Evolutionary conservation across 1,284 basidiomycete genomes (phyloP).

Genomic region (Boletus hoseneyae): DNA sequence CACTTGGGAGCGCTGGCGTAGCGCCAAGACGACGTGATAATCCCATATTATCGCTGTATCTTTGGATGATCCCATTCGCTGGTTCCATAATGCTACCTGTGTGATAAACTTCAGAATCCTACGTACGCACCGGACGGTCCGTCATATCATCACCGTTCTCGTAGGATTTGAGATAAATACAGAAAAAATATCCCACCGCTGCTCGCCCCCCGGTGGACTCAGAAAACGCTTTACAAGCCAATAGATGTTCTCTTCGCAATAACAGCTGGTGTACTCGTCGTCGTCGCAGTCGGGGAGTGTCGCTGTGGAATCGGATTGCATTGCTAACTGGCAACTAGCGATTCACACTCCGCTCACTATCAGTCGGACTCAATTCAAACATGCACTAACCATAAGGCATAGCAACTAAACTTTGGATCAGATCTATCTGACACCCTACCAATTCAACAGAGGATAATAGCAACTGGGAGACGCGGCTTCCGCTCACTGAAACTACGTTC

Average conservation of each 20-base stretch:
- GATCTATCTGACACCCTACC: background rate
- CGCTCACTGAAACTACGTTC: background rate
- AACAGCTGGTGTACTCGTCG: conserved; percentile 31
- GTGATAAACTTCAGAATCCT: conserved; percentile 8
- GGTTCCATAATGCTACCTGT: conserved; percentile 65
- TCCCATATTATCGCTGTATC: conserved; percentile 61
- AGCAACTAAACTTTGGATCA: conserved; percentile 2
- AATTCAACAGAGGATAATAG: background rate
- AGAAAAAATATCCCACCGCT: conserved; percentile 49
- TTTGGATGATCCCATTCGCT: conserved; percentile 42
- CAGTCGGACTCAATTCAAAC: background rate
- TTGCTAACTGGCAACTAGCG: conserved; percentile 1
- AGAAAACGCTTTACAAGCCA: conserved; percentile 49
- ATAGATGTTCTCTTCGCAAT: conserved; percentile 75
- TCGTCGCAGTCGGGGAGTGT: conserved; percentile 15
- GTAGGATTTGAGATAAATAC: conserved; percentile 65
- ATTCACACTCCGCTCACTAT: conserved; percentile 25
- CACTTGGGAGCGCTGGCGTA: conserved; percentile 34
- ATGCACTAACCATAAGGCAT: conserved; percentile 1
- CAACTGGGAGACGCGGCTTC: conserved; percentile 9
- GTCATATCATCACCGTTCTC: conserved; percentile 43
- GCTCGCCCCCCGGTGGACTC: conserved; percentile 25
- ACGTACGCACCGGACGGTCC: background rate
- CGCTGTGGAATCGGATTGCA: conserved; percentile 8
- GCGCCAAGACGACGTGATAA: conserved; percentile 66